Conservation (phyloP, 306 rosid species). For the Trichosanthes truncata region DNA sequence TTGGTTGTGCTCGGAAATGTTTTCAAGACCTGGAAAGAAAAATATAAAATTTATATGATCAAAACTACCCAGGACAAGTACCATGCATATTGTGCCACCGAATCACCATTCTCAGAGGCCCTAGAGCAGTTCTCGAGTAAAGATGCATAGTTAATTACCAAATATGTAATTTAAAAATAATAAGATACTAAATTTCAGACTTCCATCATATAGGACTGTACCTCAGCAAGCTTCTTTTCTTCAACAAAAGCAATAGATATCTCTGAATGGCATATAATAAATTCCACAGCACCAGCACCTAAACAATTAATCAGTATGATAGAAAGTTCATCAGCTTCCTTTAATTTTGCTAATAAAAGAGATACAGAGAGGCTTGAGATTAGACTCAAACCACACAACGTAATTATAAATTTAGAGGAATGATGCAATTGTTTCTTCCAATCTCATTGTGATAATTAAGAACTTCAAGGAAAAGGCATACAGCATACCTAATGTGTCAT, state of each 20-base stretch:
- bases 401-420: neutral
- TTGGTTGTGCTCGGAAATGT: slow-evolving; percentile 55
- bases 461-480: slow-evolving; percentile 22
- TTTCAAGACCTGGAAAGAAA: slow-evolving; percentile 67
- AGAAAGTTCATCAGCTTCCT: neutral
- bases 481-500: slow-evolving; percentile 87
- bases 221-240: slow-evolving; percentile 88
- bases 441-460: neutral
- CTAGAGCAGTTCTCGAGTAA: neutral
- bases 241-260: slow-evolving; percentile 68
- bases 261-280: slow-evolving; percentile 79
- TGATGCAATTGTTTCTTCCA: neutral
- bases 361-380: neutral
- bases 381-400: neutral
- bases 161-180: neutral
- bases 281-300: slow-evolving; percentile 94
- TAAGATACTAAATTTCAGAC: neutral
- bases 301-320: neutral
- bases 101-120: neutral
- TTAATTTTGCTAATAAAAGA: neutral
- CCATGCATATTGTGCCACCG: neutral
- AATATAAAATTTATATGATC: neutral
- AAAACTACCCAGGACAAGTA: neutral
- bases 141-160: neutral
- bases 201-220: slow-evolving; percentile 11